A percentile compares a stretch with the other conserved stretches of the same genome.
Conservation (phyloP, 371 early-diverging fungal species). For the Rhizopus delemar region DNA sequence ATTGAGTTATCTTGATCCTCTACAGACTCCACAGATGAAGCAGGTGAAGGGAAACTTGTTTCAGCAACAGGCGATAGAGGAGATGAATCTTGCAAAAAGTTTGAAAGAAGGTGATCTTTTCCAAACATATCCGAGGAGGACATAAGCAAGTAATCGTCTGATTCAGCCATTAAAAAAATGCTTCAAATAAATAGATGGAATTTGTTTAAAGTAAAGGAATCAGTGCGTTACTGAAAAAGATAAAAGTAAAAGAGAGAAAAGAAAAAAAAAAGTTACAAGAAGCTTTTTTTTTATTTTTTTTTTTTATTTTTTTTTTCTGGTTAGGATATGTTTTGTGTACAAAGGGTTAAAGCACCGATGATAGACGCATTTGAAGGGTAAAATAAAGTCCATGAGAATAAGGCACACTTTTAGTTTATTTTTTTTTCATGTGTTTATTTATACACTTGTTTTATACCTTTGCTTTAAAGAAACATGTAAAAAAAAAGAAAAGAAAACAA, state of each 20-base stretch:
- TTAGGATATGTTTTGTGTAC: slow-evolving; percentile 3
- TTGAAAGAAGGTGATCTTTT: slow-evolving; percentile 30
- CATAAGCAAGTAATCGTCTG: slow-evolving; percentile 32
- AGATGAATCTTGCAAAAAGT: slow-evolving; percentile 27
- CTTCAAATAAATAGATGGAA: neutral
- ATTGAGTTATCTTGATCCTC: slow-evolving; percentile 21
- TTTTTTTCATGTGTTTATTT: too few relatives aligned
- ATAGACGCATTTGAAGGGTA: neutral
- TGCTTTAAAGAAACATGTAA: slow-evolving; percentile 4
- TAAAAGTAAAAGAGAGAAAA: neutral
- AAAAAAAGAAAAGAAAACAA: slow-evolving; percentile 4
- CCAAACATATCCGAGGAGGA: slow-evolving; percentile 26
- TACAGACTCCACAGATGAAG: slow-evolving; percentile 28
- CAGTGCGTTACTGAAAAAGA: neutral
- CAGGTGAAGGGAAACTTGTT: slow-evolving; percentile 31
- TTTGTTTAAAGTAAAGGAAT: neutral
- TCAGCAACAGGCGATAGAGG: slow-evolving; percentile 18
- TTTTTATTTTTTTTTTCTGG: slow-evolving; percentile 1
- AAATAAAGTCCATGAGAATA: too few relatives aligned
- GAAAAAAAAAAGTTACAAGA: neutral
- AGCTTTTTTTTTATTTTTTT: neutral
- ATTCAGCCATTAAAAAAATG: slow-evolving; percentile 21
- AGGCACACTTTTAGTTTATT: neutral
- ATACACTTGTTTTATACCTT: neutral
- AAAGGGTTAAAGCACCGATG: neutral